phyloP scores from a whole-genome alignment of 257 asterid species.

The Leonotis leonurus region DNA sequence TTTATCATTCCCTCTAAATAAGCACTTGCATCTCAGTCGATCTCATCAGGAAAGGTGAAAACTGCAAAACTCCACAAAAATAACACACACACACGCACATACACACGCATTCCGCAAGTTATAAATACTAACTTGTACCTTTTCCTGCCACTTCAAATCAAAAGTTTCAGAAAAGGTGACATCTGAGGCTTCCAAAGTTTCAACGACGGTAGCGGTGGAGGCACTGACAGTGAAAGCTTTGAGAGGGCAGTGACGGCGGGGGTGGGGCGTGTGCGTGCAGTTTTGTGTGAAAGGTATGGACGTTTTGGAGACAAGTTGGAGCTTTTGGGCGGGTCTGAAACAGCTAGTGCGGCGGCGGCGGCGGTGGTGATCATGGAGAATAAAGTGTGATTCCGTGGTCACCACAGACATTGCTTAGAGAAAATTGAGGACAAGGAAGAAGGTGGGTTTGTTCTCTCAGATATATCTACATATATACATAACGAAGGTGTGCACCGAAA shows the following conservation, averaged over 20 bases:
- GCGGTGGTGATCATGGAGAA: constrained; percentile 15
- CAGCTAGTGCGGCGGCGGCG: constrained; percentile 6
- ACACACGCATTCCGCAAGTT: neutral
- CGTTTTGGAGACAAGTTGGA: constrained; percentile 16
- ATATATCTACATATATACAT: neutral
- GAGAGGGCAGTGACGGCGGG: constrained; percentile 26
- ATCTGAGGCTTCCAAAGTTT: constrained; percentile 35
- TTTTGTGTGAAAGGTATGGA: constrained; percentile 20
- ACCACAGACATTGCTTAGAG: constrained; percentile 44
- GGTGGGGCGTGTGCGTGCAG: constrained; percentile 26
- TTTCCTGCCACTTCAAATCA: constrained; percentile 39
- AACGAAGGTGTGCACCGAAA: too few species aligned
- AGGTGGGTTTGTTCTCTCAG: constrained; percentile 1
- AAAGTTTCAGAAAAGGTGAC: constrained; percentile 37
- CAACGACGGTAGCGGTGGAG: constrained; percentile 39
- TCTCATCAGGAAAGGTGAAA: neutral
- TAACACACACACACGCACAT: too few species aligned
- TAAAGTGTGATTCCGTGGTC: constrained; percentile 31
- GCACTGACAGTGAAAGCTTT: constrained; percentile 40
- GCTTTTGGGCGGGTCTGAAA: constrained; percentile 24
- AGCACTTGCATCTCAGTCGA: too few species aligned
- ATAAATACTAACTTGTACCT: constrained; percentile 24
- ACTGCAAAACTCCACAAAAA: too few species aligned
- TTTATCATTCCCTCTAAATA: too few species aligned
- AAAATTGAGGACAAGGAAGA: neutral